phyloP scores from a whole-genome alignment of 1,139 yeast species.

The Lodderomyces metapsilosis region DNA sequence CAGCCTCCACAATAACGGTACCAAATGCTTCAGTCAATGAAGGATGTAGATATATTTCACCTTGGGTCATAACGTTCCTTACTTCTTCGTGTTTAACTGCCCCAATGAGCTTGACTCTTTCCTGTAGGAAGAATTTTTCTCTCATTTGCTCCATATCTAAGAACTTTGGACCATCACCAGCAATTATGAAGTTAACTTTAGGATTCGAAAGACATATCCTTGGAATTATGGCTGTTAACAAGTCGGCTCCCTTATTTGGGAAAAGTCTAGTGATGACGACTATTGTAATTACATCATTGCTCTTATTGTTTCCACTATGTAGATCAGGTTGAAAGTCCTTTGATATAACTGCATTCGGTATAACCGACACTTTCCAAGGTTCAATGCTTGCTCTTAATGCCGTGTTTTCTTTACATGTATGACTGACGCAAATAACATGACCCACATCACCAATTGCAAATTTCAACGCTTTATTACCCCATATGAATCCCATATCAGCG shows the following conservation, averaged over 20 bases:
- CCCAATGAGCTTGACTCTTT: slow-evolving; percentile 82
- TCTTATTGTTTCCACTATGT: slow-evolving; percentile 2
- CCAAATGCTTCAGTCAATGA: slow-evolving; percentile 98
- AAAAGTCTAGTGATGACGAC: slow-evolving; percentile 89
- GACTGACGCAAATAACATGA: slow-evolving; percentile 92
- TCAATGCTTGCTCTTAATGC: slow-evolving; percentile 82
- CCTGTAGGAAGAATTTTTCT: slow-evolving; percentile 82
- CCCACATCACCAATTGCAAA: slow-evolving; percentile 86
- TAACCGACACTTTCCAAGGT: slow-evolving; percentile 79
- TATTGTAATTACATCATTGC: slow-evolving; percentile 53
- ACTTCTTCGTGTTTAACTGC: slow-evolving; percentile 91
- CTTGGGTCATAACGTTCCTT: slow-evolving; percentile 87
- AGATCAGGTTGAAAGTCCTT: slow-evolving; percentile 52
- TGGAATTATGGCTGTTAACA: slow-evolving; percentile 84
- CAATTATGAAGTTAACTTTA: slow-evolving; percentile 76
- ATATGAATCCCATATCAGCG: slow-evolving; percentile 77
- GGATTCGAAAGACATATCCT: slow-evolving; percentile 65
- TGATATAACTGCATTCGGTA: slow-evolving; percentile 93
- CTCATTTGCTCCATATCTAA: slow-evolving; percentile 94
- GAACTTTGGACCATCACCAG: slow-evolving; percentile 97
- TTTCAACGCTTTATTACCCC: slow-evolving; percentile 83
- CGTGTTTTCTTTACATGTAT: slow-evolving; percentile 95
- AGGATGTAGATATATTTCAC: slow-evolving; percentile 92
- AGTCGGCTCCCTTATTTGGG: slow-evolving; percentile 96
- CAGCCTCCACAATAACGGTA: slow-evolving; percentile 95